Conservation (phyloP, 805 yeast species). For the Zygosaccharomyces kombuchaensis region DNA sequence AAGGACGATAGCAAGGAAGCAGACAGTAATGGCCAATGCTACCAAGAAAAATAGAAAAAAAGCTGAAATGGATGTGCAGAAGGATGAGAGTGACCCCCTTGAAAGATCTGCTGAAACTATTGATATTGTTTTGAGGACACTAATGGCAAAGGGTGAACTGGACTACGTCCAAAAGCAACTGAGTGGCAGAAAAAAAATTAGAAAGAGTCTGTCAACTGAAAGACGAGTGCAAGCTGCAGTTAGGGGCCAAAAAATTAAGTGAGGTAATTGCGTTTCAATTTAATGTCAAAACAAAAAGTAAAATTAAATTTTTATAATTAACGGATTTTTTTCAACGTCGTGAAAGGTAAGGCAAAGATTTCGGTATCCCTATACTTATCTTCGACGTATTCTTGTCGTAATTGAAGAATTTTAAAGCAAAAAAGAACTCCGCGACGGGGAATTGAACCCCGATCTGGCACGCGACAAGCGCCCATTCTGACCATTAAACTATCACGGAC, state of each 20-base stretch:
- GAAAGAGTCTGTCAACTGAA: slow-evolving; percentile 34
- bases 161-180: slow-evolving; percentile 56
- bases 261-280: neutral
- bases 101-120: slow-evolving; percentile 44
- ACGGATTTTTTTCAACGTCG: neutral
- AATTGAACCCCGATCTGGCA: slow-evolving; percentile 26
- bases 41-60: slow-evolving; percentile 51
- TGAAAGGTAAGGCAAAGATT: neutral
- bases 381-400: too few species aligned
- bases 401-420: too few species aligned
- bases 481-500: slow-evolving; percentile 22
- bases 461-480: slow-evolving; percentile 26
- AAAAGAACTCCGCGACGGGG: slow-evolving; percentile 23
- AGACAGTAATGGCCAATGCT: slow-evolving; percentile 70
- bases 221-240: slow-evolving; percentile 26
- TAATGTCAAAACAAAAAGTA: neutral
- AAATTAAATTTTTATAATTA: neutral
- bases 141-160: slow-evolving; percentile 61
- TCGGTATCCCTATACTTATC: too few species aligned
- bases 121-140: slow-evolving; percentile 66
- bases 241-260: slow-evolving; percentile 18
- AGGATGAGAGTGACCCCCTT: slow-evolving; percentile 43
- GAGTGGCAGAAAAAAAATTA: slow-evolving; percentile 52
- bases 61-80: slow-evolving; percentile 43
- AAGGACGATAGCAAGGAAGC: slow-evolving; percentile 53